Percentiles rank a stretch among this genome's conserved stretches.
phyloP scores from a whole-genome alignment of 306 rosid species.

The Ammopiptanthus mongolicus region DNA sequence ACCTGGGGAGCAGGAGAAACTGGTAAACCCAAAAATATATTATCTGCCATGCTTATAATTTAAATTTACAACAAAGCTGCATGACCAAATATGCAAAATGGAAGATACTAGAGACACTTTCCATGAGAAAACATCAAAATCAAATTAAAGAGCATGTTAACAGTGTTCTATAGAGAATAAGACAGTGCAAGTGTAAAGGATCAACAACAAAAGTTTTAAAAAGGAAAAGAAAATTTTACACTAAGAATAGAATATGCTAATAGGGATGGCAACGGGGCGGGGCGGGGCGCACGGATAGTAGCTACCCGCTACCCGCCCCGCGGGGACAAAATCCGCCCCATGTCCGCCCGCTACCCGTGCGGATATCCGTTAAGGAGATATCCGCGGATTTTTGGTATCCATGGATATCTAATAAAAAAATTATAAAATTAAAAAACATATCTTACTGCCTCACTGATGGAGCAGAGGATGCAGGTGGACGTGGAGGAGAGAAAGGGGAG shows the following conservation, averaged over 20 bases:
- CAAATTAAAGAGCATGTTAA: neutral
- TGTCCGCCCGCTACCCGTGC: too few species aligned
- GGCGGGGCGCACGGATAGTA: too few species aligned
- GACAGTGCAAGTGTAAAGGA: neutral
- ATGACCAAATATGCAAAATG: conserved; percentile 1
- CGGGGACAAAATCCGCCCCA: too few species aligned
- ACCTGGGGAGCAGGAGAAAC: conserved; percentile 47
- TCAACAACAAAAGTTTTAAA: neutral
- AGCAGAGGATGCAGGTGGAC: too few species aligned
- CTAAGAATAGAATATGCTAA: neutral
- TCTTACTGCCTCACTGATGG: too few species aligned
- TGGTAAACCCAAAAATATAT: neutral
- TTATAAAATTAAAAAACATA: too few species aligned
- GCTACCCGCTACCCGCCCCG: too few species aligned
- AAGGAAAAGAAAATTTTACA: neutral
- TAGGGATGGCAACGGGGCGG: too few species aligned
- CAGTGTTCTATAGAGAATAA: neutral
- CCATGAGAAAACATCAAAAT: neutral
- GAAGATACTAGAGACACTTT: neutral
- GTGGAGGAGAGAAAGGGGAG: too few species aligned
- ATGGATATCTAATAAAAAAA: too few species aligned
- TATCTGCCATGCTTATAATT: neutral
- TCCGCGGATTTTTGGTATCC: too few species aligned
- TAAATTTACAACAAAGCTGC: neutral
- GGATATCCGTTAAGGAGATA: too few species aligned